phyloP scores from a whole-genome alignment of 176 grass and related monocot genomes.

The Calamus simplicifolius region DNA sequence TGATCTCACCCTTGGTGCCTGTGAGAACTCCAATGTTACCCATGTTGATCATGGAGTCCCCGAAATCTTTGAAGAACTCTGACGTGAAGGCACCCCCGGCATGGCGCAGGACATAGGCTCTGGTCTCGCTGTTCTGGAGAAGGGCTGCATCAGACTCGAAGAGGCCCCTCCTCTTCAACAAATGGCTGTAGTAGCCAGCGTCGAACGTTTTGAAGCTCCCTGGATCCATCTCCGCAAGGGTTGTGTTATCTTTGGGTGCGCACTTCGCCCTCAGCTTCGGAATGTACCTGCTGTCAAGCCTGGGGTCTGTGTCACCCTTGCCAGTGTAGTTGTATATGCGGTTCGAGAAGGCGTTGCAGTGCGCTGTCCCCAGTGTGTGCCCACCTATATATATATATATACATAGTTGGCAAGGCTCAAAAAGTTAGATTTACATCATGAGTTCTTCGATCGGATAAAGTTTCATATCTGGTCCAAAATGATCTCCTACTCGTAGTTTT shows the following conservation, averaged over 20 bases:
- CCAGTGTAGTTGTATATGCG: constrained; percentile 87
- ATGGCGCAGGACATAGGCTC: constrained; percentile 55
- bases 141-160: constrained; percentile 87
- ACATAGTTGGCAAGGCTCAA: not conserved
- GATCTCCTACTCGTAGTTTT: no score
- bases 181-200: constrained; percentile 40
- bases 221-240: constrained; percentile 80
- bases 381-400: no score
- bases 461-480: no score
- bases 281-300: constrained; percentile 10
- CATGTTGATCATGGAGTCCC: constrained; percentile 64
- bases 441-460: no score
- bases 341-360: constrained; percentile 54
- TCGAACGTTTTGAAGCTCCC: constrained; percentile 86
- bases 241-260: constrained; percentile 52
- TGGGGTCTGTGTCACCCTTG: constrained; percentile 14
- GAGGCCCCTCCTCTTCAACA: constrained; percentile 48
- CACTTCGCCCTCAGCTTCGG: constrained; percentile 18
- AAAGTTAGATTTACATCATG: not conserved
- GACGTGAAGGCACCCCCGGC: constrained; percentile 19
- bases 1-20: constrained; percentile 50
- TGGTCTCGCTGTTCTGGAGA: constrained; percentile 38
- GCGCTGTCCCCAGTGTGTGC: constrained; percentile 73
- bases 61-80: constrained; percentile 66
- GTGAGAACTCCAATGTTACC: constrained; percentile 43